Conservation (phyloP, 1,284 basidiomycete species). For the Rhodotorula sp. region DNA sequence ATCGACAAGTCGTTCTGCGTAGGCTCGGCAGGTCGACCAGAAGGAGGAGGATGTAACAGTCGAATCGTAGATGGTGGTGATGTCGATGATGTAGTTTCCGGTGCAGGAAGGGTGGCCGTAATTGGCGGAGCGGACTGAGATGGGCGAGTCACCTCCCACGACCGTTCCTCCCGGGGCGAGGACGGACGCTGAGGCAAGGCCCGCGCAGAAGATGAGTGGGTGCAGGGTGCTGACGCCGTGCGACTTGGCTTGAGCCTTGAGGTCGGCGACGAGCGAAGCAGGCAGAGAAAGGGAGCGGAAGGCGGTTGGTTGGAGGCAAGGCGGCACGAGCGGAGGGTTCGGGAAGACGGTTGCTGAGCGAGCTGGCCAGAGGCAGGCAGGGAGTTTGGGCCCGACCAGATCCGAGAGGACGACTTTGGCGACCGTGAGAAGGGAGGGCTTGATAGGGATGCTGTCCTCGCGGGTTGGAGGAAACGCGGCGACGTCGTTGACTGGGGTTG, state of each 20-base stretch:
- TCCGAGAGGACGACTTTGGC: neutral
- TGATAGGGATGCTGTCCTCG: constrained; percentile 1
- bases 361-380: constrained; percentile 1
- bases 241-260: constrained; percentile 2
- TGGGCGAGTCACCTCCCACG: constrained; percentile 2
- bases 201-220: constrained; percentile 7
- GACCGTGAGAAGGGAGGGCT: neutral
- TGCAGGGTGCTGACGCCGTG: constrained; percentile 19
- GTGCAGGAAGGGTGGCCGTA: constrained; percentile 2
- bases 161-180: neutral
- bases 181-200: neutral
- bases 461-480: neutral
- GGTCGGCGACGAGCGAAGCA: neutral
- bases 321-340: neutral
- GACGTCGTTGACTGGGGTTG: fast-evolving
- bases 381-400: constrained; percentile 2
- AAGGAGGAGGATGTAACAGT: neutral
- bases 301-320: neutral
- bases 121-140: constrained; percentile 7
- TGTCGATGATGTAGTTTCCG: constrained; percentile 24
- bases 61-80: neutral
- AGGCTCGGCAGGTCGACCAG: neutral
- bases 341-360: neutral
- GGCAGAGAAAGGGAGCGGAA: neutral
- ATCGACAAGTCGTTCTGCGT: neutral